Base-by-base conservation (phyloP, 352 stramenopile species). In the Pythium grandisporangium region DNA sequence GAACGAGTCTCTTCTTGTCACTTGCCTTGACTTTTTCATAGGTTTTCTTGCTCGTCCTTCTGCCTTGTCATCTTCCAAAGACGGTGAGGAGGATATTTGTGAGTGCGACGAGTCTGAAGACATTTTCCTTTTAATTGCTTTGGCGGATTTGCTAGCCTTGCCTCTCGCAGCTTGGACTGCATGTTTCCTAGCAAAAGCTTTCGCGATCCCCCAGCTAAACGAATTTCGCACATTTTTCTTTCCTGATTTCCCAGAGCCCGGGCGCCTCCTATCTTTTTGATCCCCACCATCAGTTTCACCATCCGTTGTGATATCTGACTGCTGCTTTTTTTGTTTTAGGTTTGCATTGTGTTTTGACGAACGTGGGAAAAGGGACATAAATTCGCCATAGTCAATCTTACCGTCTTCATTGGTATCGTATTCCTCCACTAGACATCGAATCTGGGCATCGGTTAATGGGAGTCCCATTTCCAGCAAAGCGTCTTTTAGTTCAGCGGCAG, bases 131-230 rank as follows among this genome's bases (percentile, higher is more conserved):
- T 45, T 54, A 21, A 17, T 34, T 21, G 45, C 44, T 14, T 32
- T 32, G 8, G 27, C 10, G 8, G 27, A 32, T 14, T 32, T 32
- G 8, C 27, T 8, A 32, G 10, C 14, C 8, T 32, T 32, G 10
- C 27, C 27, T 32, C 14, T 32, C 10, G 8, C 27, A 32, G 27
- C 27, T 24, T 61, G 42, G 5, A 53, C 35, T 7, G 42, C 42
- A 30, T 81, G 62, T 27, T 86, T 86, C 22, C 65, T 39, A 19
- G 65, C 70, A 54, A 86, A 86, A 3, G 72, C 72, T 33, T 83
- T 86, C 2, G 50, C 51, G 33, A 86, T 86, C 1, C 70, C 72
- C 72, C 72, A 86, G 19, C 72, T 83, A 32, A 78, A 86, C 0
- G 72, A 80, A 26, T 86, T 86, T 5, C 72, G 53, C 4, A 80